Evolutionary conservation across 176 grass and related monocot genomes (phyloP), one percentile per base, ranked within the genome.

Genomic region (Puccinellia tenuiflora): DNA sequence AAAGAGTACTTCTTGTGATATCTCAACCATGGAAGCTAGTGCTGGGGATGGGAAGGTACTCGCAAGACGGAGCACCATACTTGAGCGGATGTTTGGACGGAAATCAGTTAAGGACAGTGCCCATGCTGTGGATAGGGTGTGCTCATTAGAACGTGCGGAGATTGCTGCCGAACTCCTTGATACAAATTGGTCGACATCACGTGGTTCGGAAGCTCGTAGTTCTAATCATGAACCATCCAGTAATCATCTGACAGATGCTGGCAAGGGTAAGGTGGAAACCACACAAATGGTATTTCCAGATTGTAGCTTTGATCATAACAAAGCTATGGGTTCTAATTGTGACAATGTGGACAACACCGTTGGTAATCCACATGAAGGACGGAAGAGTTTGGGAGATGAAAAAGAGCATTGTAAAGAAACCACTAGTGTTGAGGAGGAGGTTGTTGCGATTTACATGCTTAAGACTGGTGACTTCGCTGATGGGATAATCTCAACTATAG

Each of bases 151-250:
- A 63, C 91, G 87, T 30, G 96, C 89, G 14, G 92, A 98, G 85
- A 90, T 95, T 70, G 90, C 96, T 75, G 96, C 96, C 10, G 86
- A 98, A 78, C 89, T 98, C 59, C 82, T 98, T 78, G 96, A 95
- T 42, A 67, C 88, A 64, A 95, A 90, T 75, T 98, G 96, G 92
- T 98, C 88, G 2, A 98, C 90, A 42, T 82, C 85, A 0, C 61
- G 45, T 79, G 74, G 85, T 77, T 65, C 20, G 5, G 89, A 17
- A 46, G 11, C 28, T 59, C 51, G 16, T 73, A 57, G n/a, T 73
- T 88, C 84, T 65, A 31, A 70, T 47, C 83, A 53, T 73, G 78
- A 75, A 69, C 73, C 43, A 87, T 90, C 81, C 45, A 79, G 83
- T 30, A 85, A 57, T 39, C 37, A 60, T 68, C 64, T 68, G 47